Percentiles rank a stretch among this genome's conserved stretches.
Evolutionary conservation across 2,329 filamentous ascomycete species (phyloP).

Genomic region (Xylariales sp.): DNA sequence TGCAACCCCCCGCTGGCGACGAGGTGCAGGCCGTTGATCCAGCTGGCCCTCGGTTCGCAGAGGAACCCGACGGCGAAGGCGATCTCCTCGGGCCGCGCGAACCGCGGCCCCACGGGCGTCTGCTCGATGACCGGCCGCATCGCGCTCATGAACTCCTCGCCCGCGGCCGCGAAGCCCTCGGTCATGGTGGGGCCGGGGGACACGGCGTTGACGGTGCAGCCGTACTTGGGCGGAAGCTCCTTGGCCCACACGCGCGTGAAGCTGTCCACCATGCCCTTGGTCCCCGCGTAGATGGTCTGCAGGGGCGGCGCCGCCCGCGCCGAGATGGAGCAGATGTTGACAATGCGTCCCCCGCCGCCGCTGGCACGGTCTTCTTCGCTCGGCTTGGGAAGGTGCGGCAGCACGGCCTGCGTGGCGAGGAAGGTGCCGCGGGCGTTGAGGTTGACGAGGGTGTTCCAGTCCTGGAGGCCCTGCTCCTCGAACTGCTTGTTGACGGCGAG

Average conservation of each 20-base stretch:
- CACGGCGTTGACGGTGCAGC: conserved; percentile 40
- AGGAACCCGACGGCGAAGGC: conserved; percentile 41
- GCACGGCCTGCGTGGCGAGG: conserved; percentile 31
- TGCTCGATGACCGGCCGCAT: conserved; percentile 36
- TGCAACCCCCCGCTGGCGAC: conserved; percentile 5
- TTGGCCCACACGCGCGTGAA: conserved; percentile 40
- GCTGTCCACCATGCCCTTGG: conserved; percentile 44
- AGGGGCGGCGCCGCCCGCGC: conserved; percentile 19
- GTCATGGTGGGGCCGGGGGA: conserved; percentile 32
- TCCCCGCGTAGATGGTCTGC: conserved; percentile 44
- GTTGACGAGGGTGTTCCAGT: conserved; percentile 36
- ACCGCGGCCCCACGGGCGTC: conserved; percentile 35
- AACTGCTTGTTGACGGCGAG: conserved; percentile 32
- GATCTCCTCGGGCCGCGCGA: conserved; percentile 40
- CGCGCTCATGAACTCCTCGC: conserved; percentile 32
- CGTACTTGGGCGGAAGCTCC: conserved; percentile 39
- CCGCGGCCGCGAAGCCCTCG: conserved; percentile 24
- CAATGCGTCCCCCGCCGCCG: conserved; percentile 3
- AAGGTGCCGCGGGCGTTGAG: conserved; percentile 37
- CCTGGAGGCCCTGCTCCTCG: conserved; percentile 29
- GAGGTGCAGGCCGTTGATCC: conserved; percentile 36
- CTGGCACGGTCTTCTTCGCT: background rate
- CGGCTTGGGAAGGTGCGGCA: conserved; percentile 29
- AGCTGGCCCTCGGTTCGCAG: conserved; percentile 37
- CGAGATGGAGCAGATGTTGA: conserved; percentile 8